These are phyloP conservation scores for Chlamydomonas incerta DNA, from an alignment of 139 green algal genomes.

Conservation along the genomic window DNA sequence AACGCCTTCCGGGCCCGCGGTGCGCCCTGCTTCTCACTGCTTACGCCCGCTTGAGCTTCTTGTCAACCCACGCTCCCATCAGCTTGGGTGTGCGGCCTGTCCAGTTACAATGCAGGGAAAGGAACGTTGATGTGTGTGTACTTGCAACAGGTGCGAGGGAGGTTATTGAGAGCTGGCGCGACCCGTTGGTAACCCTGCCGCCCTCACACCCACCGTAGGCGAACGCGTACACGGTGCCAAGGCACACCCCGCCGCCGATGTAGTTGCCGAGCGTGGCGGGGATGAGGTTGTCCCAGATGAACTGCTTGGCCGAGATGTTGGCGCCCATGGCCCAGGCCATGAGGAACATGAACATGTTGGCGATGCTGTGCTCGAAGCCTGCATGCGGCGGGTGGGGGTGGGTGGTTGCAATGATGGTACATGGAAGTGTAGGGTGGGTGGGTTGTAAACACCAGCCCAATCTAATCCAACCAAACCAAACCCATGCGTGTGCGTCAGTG, in stretches of 20 bases:
- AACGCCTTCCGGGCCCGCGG: too few relatives aligned
- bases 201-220: too few relatives aligned
- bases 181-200: too few relatives aligned
- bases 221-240: background rate
- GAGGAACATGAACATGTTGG: conserved; percentile 60
- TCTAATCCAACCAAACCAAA: too few relatives aligned
- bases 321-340: conserved; percentile 54
- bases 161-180: too few relatives aligned
- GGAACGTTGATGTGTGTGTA: too few relatives aligned
- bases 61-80: background rate
- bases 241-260: conserved; percentile 50
- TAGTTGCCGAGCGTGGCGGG: conserved; percentile 53
- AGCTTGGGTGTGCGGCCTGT: background rate
- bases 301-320: conserved; percentile 37
- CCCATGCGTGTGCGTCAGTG: too few relatives aligned
- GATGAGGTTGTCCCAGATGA: conserved; percentile 60
- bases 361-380: conserved; percentile 65
- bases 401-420: too few relatives aligned
- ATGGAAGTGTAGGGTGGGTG: background rate
- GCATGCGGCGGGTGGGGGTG: background rate
- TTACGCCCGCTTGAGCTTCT: background rate
- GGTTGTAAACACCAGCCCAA: too few relatives aligned
- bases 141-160: too few relatives aligned
- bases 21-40: too few relatives aligned
- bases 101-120: too few relatives aligned